Evolutionary conservation across 192 early-diverging fungal species (phyloP).

Genomic region (Backusella liffmaniae): DNA sequence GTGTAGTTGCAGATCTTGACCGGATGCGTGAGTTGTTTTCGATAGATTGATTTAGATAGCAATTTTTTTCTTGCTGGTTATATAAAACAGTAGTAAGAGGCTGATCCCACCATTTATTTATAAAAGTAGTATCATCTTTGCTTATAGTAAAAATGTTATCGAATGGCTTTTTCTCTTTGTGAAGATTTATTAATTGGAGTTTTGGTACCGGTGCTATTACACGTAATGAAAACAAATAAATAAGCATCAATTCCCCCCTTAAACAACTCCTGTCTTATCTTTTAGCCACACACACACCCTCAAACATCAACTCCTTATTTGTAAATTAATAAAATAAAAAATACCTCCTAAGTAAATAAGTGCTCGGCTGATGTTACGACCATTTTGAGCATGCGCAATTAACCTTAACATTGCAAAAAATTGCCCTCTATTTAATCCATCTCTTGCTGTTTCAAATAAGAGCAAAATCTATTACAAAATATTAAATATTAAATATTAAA

Average conservation of each 20-base stretch:
- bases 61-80: background rate
- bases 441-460: constrained; percentile 29
- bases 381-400: constrained; percentile 41
- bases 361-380: constrained; percentile 29
- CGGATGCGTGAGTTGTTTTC: background rate
- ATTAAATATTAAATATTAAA: background rate
- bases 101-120: background rate
- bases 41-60: background rate
- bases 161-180: background rate
- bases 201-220: background rate
- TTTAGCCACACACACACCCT: background rate
- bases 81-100: background rate
- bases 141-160: background rate
- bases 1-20: background rate
- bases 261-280: background rate
- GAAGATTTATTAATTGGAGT: background rate
- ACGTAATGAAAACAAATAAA: background rate
- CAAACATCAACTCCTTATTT: background rate
- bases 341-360: constrained; percentile 35
- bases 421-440: constrained; percentile 23
- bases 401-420: constrained; percentile 40
- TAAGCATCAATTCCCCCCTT: background rate
- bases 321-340: background rate
- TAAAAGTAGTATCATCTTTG: background rate
- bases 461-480: constrained; percentile 25